Evolutionary conservation across 2,329 filamentous ascomycete species (phyloP), one percentile per base, ranked within the genome.

Genomic region (Sarocladium oryzae): DNA sequence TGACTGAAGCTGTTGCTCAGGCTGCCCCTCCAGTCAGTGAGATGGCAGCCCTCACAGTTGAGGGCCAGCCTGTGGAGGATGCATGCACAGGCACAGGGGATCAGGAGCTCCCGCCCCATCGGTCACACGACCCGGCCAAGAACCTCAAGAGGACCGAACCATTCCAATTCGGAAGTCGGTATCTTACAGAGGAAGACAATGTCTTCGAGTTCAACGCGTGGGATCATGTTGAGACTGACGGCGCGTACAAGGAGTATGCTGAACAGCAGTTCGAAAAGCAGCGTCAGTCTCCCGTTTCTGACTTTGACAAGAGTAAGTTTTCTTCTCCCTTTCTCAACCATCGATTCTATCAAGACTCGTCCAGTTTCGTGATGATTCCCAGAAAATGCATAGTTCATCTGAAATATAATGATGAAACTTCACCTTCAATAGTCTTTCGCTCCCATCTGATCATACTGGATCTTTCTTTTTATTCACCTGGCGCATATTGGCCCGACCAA

Each of bases 131-230:
- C 61, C 82, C 87, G 35, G 62, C 72, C 56, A 71, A 85, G 67
- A 93, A 90, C 67, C 75, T 86, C 70, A 97, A 97, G 73, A 82
- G 89, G 61, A 88, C 74, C 64, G 90, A 96, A 64, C 93, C 93
- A 16, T 99, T 97, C 69, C 86, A 95, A 69, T 99, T 99, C 68
- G 93, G 93, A 55, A 93, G 88, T 45, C 88, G 92, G 54, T 88
- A 81, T 62, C 81, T 99, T 49, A 83, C 87, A 61, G 78, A 92
- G 66, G 82, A 84, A 63, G 91, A 96, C 71, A 79, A 97, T 66
- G 88, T 95, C 62, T 99, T 92, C 71, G 87, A 95, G 67, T 96
- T 93, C 81, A 99, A 99, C 69, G 93, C 93, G 33, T 99, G 93
- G 93, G 93, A 99, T 67, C 92, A 99, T 66, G 93, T 97, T 65